Percentiles rank a stretch among this genome's conserved stretches.
Evolutionary conservation across 148 eudicot species (phyloP).

Genomic region (Rhododendron ferrugineum): DNA sequence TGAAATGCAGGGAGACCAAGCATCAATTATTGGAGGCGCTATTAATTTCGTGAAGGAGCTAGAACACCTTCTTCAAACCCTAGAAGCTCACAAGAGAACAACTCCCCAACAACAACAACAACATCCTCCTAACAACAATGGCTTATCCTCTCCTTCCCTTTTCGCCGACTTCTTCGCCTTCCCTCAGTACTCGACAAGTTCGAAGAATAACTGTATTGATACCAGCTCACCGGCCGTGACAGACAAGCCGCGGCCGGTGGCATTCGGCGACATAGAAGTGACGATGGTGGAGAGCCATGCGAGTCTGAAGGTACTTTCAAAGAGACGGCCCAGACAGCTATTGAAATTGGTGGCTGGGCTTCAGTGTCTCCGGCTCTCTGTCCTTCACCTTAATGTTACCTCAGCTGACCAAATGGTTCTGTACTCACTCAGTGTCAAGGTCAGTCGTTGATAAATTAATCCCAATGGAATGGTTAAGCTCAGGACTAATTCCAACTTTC

Average conservation of each 20-base stretch:
- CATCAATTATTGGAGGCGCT: conserved; percentile 89
- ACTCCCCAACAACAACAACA: not conserved
- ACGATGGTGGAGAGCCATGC: conserved; percentile 70
- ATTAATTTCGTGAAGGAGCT: conserved; percentile 86
- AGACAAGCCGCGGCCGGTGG: conserved; percentile 6
- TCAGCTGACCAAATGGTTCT: conserved; percentile 47
- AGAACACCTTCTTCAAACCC: conserved; percentile 57
- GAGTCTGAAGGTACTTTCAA: conserved; percentile 51
- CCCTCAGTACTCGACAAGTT: conserved; percentile 52
- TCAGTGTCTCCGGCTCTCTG: conserved; percentile 45
- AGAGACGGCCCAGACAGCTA: conserved; percentile 47
- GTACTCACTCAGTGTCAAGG: conserved; percentile 68
- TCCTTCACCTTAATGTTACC: conserved; percentile 74
- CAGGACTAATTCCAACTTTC: not conserved
- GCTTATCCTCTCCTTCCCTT: not conserved
- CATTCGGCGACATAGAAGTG: conserved; percentile 57
- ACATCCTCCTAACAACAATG: not conserved
- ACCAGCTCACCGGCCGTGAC: not conserved
- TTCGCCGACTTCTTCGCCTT: conserved; percentile 54
- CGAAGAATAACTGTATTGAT: not conserved
- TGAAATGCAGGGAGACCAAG: conserved; percentile 72
- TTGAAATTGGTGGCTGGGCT: conserved; percentile 46
- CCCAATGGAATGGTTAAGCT: not conserved
- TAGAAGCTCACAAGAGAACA: conserved; percentile 39
- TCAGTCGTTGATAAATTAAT: not conserved